Conservation (phyloP, 2,329 filamentous ascomycete species). For the Aspergillus fischeri region DNA sequence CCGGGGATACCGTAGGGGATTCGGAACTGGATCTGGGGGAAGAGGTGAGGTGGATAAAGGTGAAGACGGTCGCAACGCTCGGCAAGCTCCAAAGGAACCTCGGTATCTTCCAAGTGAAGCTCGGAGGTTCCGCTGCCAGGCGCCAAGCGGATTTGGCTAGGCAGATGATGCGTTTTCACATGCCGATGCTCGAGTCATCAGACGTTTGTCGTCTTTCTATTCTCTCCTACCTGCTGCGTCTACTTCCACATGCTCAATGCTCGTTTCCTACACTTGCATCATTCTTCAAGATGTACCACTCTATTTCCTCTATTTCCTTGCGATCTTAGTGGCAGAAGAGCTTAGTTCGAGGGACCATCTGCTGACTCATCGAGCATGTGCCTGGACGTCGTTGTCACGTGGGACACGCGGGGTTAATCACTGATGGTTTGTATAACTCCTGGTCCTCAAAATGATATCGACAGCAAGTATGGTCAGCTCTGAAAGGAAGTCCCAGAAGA, state of each 20-base stretch:
- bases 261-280: not conserved
- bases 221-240: not conserved
- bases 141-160: conserved; percentile 19
- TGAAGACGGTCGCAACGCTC: conserved; percentile 21
- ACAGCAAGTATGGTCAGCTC: too few relatives aligned
- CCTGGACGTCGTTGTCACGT: not conserved
- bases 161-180: conserved; percentile 30
- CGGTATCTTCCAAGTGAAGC: conserved; percentile 27
- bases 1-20: conserved; percentile 16
- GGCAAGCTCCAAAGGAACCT: conserved; percentile 29
- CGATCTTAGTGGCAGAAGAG: not conserved
- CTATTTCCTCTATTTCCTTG: not conserved
- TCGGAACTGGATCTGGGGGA: conserved; percentile 14
- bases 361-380: not conserved
- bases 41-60: conserved; percentile 4
- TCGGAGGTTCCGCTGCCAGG: conserved; percentile 16
- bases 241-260: not conserved
- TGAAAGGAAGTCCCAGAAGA: not conserved
- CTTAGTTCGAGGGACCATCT: not conserved
- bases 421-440: not conserved
- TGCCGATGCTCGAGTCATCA: conserved; percentile 22
- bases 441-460: not conserved
- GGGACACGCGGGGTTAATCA: not conserved
- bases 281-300: not conserved
- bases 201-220: not conserved